phyloP scores from a whole-genome alignment of 306 rosid genomes.

The Begonia peltatifolia region DNA sequence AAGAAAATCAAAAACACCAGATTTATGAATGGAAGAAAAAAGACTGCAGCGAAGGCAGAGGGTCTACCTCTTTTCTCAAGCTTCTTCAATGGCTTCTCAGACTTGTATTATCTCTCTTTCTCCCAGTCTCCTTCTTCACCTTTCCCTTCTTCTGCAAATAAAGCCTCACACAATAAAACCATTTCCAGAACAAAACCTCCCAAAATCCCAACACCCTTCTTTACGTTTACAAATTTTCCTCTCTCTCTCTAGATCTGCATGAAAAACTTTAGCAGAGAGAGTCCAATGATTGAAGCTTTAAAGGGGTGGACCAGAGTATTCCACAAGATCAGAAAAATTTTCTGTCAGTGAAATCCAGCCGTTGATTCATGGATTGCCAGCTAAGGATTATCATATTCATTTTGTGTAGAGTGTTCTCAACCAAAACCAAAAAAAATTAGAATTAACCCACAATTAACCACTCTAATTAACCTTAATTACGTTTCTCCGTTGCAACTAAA shows the following conservation, averaged over 20 bases:
- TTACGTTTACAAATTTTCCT: background rate
- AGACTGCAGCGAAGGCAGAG: background rate
- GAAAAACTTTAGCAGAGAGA: background rate
- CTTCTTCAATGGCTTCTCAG: constrained; percentile 34
- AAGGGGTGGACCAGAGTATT: constrained; percentile 25
- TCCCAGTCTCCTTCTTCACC: constrained; percentile 86
- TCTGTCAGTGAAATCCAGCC: constrained; percentile 27
- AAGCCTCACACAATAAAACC: constrained; percentile 61
- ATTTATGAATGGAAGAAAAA: background rate
- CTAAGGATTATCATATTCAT: constrained; percentile 30
- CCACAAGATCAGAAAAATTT: constrained; percentile 28
- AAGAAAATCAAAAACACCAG: too few relatives aligned
- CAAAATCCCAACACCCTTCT: constrained; percentile 1
- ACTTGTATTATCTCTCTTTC: constrained; percentile 46
- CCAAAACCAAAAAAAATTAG: background rate
- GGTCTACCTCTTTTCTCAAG: background rate
- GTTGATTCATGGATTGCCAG: constrained; percentile 57
- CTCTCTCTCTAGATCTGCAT: constrained; percentile 2
- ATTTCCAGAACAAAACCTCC: constrained; percentile 26
- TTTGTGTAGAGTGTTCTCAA: constrained; percentile 3
- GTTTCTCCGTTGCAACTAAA: too few relatives aligned
- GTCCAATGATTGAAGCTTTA: constrained; percentile 59
- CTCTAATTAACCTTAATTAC: background rate
- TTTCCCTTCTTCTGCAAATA: constrained; percentile 33
- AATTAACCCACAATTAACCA: background rate